phyloP scores from a whole-genome alignment of 805 yeast species.

The Nakazawaea ishiwadae region DNA sequence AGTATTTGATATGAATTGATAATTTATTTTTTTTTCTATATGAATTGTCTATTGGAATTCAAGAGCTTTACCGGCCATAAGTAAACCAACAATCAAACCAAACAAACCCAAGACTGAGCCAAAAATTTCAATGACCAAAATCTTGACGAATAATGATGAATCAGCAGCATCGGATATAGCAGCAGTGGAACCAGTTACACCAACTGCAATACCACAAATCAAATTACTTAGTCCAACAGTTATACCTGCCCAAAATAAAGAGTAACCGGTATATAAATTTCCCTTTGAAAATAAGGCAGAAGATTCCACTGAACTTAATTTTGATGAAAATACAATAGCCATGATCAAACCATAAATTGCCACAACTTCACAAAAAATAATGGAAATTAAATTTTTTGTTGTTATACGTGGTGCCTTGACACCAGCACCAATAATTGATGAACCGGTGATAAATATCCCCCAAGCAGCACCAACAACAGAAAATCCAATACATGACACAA shows the following conservation, averaged over 20 bases:
- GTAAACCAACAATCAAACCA: slow-evolving; percentile 92
- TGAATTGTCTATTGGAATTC: slow-evolving; percentile 54
- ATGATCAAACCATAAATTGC: slow-evolving; percentile 97
- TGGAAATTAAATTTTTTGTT: slow-evolving; percentile 92
- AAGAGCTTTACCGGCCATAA: slow-evolving; percentile 94
- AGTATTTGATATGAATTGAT: neutral
- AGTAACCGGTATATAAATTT: slow-evolving; percentile 90
- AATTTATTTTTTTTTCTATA: slow-evolving; percentile 13
- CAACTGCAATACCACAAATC: slow-evolving; percentile 96
- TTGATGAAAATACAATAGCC: slow-evolving; percentile 95
- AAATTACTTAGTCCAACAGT: slow-evolving; percentile 93
- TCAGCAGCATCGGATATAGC: slow-evolving; percentile 98
- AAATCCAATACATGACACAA: slow-evolving; percentile 85
- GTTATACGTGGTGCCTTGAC: slow-evolving; percentile 97
- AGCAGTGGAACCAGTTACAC: slow-evolving; percentile 97
- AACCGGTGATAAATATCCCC: slow-evolving; percentile 97
- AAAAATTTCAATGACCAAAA: slow-evolving; percentile 93
- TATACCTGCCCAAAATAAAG: slow-evolving; percentile 96
- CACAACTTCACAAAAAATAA: slow-evolving; percentile 98
- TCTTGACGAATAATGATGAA: slow-evolving; percentile 89
- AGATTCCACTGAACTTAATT: slow-evolving; percentile 64
- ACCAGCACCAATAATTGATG: slow-evolving; percentile 96
- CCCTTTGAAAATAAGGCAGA: slow-evolving; percentile 68
- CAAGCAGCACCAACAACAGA: slow-evolving; percentile 98
- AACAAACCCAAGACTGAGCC: slow-evolving; percentile 94